Conservation (phyloP, 2,329 filamentous ascomycete species). For the Tolypocladium ovalisporum region DNA sequence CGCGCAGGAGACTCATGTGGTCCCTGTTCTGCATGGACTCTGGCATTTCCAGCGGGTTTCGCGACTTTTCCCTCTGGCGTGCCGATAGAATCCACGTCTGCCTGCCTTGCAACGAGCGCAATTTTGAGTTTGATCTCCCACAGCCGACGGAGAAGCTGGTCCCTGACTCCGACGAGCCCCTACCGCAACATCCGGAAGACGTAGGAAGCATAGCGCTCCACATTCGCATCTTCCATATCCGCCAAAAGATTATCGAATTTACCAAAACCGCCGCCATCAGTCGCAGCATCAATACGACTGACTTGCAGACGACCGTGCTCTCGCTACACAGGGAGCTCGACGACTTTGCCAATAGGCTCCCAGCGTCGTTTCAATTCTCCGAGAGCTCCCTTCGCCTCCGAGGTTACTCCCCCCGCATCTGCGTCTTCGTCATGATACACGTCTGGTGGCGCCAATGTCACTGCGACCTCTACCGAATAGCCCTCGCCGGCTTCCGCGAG, state of each 20-base stretch:
- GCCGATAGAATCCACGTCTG: constrained; percentile 29
- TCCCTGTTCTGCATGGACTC: constrained; percentile 31
- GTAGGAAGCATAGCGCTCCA: constrained; percentile 45
- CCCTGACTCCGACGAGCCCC: constrained; percentile 30
- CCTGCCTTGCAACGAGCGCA: constrained; percentile 31
- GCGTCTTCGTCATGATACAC: constrained; percentile 49
- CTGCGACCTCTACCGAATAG: constrained; percentile 44
- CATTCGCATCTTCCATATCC: constrained; percentile 43
- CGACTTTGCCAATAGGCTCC: constrained; percentile 41
- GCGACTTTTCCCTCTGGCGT: constrained; percentile 33
- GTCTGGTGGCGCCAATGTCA: constrained; percentile 49
- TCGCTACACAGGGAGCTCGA: constrained; percentile 37
- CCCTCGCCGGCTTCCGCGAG: constrained; percentile 39
- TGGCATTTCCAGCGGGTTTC: constrained; percentile 29
- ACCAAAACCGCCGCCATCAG: constrained; percentile 30
- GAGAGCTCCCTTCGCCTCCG: constrained; percentile 44
- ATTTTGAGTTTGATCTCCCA: constrained; percentile 45
- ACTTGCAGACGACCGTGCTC: constrained; percentile 32
- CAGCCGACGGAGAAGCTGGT: constrained; percentile 42
- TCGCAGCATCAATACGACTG: constrained; percentile 29
- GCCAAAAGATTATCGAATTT: constrained; percentile 42
- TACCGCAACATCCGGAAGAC: constrained; percentile 32
- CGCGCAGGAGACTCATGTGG: constrained; percentile 32
- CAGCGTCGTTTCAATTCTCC: constrained; percentile 45
- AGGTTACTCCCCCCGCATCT: constrained; percentile 45